Conservation (phyloP, 225 moss, liverwort and hornwort species). For the Lunularia cruciata region DNA sequence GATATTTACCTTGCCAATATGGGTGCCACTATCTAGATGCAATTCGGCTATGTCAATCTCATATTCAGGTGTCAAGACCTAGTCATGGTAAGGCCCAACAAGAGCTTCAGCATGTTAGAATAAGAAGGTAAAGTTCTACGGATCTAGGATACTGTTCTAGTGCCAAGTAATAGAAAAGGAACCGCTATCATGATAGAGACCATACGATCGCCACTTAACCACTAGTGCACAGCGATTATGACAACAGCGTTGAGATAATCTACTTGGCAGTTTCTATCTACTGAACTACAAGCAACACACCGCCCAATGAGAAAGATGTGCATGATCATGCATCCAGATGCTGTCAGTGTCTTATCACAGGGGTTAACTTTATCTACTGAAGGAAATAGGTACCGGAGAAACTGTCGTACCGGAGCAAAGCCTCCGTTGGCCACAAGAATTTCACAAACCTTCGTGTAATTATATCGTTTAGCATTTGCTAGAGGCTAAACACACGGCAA, state of each 20-base stretch:
- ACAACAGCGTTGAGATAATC: too few species aligned
- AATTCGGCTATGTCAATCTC: conserved; percentile 16
- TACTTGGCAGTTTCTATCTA: too few species aligned
- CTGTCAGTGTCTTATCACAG: too few species aligned
- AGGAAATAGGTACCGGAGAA: neutral
- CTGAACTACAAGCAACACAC: neutral
- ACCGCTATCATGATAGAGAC: too few species aligned
- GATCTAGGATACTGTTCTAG: neutral
- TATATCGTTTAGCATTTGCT: conserved; percentile 24
- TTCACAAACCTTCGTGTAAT: conserved; percentile 2
- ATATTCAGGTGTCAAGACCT: neutral
- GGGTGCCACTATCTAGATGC: neutral
- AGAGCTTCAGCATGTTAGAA: neutral
- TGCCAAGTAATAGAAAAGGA: neutral
- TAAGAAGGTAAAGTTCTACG: neutral
- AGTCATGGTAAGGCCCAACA: neutral
- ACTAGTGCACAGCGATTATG: too few species aligned
- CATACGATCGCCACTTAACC: too few species aligned
- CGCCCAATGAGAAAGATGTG: neutral
- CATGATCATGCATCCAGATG: too few species aligned
- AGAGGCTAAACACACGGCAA: conserved; percentile 22
- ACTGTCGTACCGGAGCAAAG: conserved; percentile 12
- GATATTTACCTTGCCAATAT: conserved; percentile 20
- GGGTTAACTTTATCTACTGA: too few species aligned
- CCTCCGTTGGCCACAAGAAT: neutral